Base-by-base conservation (phyloP, 805 yeast species). In the Lipomyces mesembrius region DNA sequence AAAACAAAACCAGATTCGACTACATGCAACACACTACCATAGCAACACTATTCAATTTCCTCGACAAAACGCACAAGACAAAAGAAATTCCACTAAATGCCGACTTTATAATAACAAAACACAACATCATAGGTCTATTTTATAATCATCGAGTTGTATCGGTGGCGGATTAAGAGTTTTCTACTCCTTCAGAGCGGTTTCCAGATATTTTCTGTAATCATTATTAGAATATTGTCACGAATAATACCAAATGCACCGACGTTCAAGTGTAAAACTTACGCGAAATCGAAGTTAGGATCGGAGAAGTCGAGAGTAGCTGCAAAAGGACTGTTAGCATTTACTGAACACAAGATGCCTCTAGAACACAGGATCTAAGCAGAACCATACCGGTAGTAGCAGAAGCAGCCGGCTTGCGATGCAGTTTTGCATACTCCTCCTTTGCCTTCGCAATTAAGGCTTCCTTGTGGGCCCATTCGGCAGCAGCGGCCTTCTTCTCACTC, bases 271-370 rank as follows among this genome's bases (percentile, higher is more conserved):
- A 59, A n/a, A 64, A 72, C 57, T 73, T 78, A 77, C 64, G 77
- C 97, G 75, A 90, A 85, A 79, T 93, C 98, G 79, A 92, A 85
- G 82, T 92, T 89, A 72, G 96, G 95, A 80, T 92, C 97, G 75
- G 91, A 94, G 78, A 92, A 83, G 81, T 93, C 84, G 62, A 67
- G 43, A 20, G 63, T 27, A 59, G 59, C 61, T 39, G 34, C 9
- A 34, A 5, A 2, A 2, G 14, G 25, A 39, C 46, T 11, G 9
- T 20, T 52, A 52, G 55, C 29, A 52, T 52, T 52, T n/a, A n/a
- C 17, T 29, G 35, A 20, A 6, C 39, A 37, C 2, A 37, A 37
- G 12, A 1, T 35, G 12, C 14, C 55, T 25, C 29, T 3, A 35
- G 39, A 35, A 29, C 32, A 29, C 1, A 35, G 17, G 17, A 37